Base-by-base conservation (phyloP, 1,284 basidiomycete species). In the Apiotrichum mycotoxinovorans region DNA sequence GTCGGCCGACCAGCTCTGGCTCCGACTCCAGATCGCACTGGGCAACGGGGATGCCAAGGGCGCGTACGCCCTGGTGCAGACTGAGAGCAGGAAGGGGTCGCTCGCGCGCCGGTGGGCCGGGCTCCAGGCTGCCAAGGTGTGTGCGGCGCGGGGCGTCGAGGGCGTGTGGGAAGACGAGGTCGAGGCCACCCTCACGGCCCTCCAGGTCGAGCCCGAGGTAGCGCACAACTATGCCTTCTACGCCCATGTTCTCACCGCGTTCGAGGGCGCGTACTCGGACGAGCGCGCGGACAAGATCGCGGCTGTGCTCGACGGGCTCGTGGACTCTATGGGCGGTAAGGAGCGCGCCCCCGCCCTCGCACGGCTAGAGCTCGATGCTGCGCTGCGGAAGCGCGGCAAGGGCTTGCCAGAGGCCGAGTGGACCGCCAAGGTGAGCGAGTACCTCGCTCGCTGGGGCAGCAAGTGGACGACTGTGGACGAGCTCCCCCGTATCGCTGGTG, bases 221-320 rank as follows among this genome's bases (percentile, higher is more conserved):
- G 68, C 64, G 58, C 52, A 66, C 41, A 75, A 75, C 60, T 75
- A 73, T 53, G 66, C 66, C 5, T 72, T 64, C 52, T 72, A 74
- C 58, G 53, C 60, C 22, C 64, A 74, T 52, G 52, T 70, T 5
- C 17, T 73, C 11, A 20, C 48, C 8, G 51, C 53, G 30, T 47
- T 49, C 15, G 45, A 48, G 33, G 40, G 27, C 14, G 52, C 37
- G 23, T 50, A 47, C 46, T 41, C 48, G 3, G 51, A 34, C 9
- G 54, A 43, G 12, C 35, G 22, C n/a, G 51, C 60, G 4, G 26
- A 4, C 14, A 50, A 42, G 40, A 51, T 51, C 30, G 40, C 20
- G 4, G 45, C 10, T 4, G 50, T 67, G 14, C 45, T 73, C 20
- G 22, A 50, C 10, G 43, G 56, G 2, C 59, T 74, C 18, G 51